Evolutionary conservation across 495 filamentous ascomycete species (phyloP).

Genomic region (Tuber magnatum): DNA sequence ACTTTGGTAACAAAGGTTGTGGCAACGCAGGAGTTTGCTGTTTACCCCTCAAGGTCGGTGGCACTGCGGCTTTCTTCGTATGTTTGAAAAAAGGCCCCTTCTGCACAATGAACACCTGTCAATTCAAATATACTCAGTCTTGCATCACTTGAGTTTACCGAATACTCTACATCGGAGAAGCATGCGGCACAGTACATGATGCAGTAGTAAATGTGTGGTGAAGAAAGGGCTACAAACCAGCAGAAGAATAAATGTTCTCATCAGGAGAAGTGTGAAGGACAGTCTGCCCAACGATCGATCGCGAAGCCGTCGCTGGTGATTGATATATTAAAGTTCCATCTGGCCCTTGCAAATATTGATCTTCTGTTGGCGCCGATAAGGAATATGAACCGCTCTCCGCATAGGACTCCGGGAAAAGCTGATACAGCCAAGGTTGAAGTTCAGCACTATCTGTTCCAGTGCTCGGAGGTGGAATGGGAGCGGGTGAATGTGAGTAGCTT

Average conservation of each 20-base stretch:
- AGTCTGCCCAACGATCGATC: slow-evolving; percentile 18
- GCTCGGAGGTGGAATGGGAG: slow-evolving; percentile 25
- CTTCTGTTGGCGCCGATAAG: slow-evolving; percentile 18
- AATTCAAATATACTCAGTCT: slow-evolving; percentile 9
- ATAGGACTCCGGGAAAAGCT: slow-evolving; percentile 37
- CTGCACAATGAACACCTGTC: slow-evolving; percentile 28
- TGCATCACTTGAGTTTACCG: neutral
- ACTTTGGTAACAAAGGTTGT: neutral
- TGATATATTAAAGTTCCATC: slow-evolving; percentile 27
- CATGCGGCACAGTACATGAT: neutral
- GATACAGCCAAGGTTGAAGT: slow-evolving; percentile 37
- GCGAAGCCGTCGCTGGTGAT: slow-evolving; percentile 13
- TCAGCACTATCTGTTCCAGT: slow-evolving; percentile 14
- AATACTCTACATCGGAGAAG: neutral
- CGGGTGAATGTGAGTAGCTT: slow-evolving; percentile 36
- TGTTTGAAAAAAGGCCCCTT: slow-evolving; percentile 36
- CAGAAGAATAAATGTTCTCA: slow-evolving; percentile 27
- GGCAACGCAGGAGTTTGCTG: neutral
- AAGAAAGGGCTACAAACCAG: slow-evolving; percentile 20
- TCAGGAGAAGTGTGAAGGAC: slow-evolving; percentile 24
- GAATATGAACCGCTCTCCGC: slow-evolving; percentile 20
- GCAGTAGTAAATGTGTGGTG: neutral
- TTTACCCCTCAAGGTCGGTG: slow-evolving; percentile 36
- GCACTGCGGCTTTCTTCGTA: slow-evolving; percentile 28
- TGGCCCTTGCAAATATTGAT: slow-evolving; percentile 27